Evolutionary conservation across 2,329 filamentous ascomycete species (phyloP).

Genomic region (Pseudomassariella vexata): DNA sequence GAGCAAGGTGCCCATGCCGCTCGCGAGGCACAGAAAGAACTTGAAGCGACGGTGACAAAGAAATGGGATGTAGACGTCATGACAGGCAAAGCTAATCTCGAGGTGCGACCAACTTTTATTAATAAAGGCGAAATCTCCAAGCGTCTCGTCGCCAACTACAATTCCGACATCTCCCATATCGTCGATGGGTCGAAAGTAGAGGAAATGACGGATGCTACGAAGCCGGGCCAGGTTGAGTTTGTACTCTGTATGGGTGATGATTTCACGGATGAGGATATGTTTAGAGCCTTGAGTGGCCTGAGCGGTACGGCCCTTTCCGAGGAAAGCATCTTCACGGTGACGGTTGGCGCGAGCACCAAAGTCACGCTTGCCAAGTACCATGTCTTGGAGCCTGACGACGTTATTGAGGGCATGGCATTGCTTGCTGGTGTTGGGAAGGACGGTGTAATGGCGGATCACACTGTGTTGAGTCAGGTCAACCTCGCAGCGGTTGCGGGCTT

Average conservation of each 20-base stretch:
- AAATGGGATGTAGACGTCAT: slow-evolving; percentile 94
- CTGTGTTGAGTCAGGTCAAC: slow-evolving; percentile 46
- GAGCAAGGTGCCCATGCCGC: slow-evolving; percentile 78
- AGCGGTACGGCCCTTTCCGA: slow-evolving; percentile 47
- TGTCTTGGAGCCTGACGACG: slow-evolving; percentile 79
- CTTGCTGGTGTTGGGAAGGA: slow-evolving; percentile 39
- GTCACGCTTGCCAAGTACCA: slow-evolving; percentile 89
- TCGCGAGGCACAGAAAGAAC: slow-evolving; percentile 71
- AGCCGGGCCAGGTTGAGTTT: slow-evolving; percentile 64
- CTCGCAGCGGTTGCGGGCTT: slow-evolving; percentile 48
- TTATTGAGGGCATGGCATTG: slow-evolving; percentile 63
- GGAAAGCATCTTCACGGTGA: slow-evolving; percentile 81
- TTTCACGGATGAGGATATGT: slow-evolving; percentile 96
- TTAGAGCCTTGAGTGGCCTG: slow-evolving; percentile 68
- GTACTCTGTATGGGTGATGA: slow-evolving; percentile 91
- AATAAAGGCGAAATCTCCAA: slow-evolving; percentile 97
- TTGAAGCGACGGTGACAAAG: slow-evolving; percentile 70
- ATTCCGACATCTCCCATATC: slow-evolving; percentile 29
- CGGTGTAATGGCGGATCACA: slow-evolving; percentile 30
- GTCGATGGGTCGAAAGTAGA: slow-evolving; percentile 17
- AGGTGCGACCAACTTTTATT: slow-evolving; percentile 93
- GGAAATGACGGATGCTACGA: slow-evolving; percentile 31
- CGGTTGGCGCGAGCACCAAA: slow-evolving; percentile 87
- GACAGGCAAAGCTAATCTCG: slow-evolving; percentile 92
- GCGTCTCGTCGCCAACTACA: slow-evolving; percentile 72